Evolutionary conservation across 495 filamentous ascomycete genomes (phyloP), one percentile per base, ranked within the genome.

Genomic region (Xylaria venustula): DNA sequence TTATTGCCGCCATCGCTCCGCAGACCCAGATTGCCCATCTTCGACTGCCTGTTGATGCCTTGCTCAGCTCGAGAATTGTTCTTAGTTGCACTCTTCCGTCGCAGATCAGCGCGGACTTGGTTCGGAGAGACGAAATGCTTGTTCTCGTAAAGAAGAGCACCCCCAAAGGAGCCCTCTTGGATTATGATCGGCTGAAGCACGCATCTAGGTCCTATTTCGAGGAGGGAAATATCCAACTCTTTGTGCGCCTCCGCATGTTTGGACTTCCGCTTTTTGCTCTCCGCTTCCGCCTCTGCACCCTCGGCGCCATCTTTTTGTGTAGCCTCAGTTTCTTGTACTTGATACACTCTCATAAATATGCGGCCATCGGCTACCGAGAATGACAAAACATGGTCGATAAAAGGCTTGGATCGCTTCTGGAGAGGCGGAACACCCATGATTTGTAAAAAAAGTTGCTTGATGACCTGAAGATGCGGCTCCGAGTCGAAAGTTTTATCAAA

Each of bases 81-180:
- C 57, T 85, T 85, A 23, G 85, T 81, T 15, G 93, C 92, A 78
- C 90, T 90, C 65, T 79, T 76, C 71, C 85, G 75, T 60, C 91
- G 79, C 60, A 96, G 67, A 54, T 97, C 94, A 20, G 89, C 76
- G 57, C 94, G 83, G 62, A 98, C 86, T 75, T 96, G 92, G 79
- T 98, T 98, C 30, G 94, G 95, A 66, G 88, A 92, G 54, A 98
- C 91, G 69, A 97, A 98, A 68, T 97, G 90, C 82, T 94, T 96
- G 75, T 98, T 98, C 83, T 98, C 92, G 78, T 96, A 98, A 63
- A 98, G 93, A 56, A 98, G 90, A 1, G 95, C 95, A 0, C 94
- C 94, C 53, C 94, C 94, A 66, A 99, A 99, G 62, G 89, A 91
- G 28, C 89, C 90, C 73, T 99, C 94, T 54, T 96, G 84, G 64